Evolutionary conservation across 1,139 yeast genomes (phyloP), one percentile per base, ranked within the genome.

Genomic region (Candida glucosophila): DNA sequence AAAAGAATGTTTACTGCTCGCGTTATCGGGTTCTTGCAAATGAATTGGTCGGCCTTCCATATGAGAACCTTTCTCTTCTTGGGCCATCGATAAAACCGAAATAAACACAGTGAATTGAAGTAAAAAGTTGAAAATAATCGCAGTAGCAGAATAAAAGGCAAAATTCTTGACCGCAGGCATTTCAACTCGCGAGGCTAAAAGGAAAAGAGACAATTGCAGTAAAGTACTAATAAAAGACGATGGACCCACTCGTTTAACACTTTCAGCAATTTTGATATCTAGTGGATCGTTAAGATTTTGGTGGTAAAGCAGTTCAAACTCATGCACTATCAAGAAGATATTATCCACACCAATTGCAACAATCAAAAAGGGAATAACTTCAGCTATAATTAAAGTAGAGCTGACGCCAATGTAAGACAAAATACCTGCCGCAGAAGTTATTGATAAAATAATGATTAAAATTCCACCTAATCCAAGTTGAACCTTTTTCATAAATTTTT

Each of bases 101-200:
- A 85, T 68, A 48, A 88, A 88, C 26, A 79, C 73, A 0, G 96
- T 85, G 52, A 86, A 54, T 45, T 90, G 97, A 17, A 90, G 58
- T 1, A 75, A 24, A 3, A 90, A 77, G 47, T 90, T 88, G 40
- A 83, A 58, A 9, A 77, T 47, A 2, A 90, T 77, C 0, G 97
- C 92, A 8, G 88, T 82, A 0, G 95, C 92, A 9, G 95, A 82
- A 44, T 83, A 90, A 14, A 77, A 56, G 0, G 98, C 96, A 62
- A 90, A 90, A 49, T 88, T 90, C 35, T 78, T 68, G 6, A 88
- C 97, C 0, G 97, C 97, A 3, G 97, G 97, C 96, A 88, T 90
- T 11, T 77, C 69, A 5, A 90, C 97, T 5, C 64, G 53, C 1
- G 93, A 66, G 0, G 95, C 95, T 23, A 90, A 58, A 6, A 75